These are phyloP conservation scores for Nakaseomyces uthaithaninus DNA, from an alignment of 1,139 yeast species.

Conservation along the genomic window DNA sequence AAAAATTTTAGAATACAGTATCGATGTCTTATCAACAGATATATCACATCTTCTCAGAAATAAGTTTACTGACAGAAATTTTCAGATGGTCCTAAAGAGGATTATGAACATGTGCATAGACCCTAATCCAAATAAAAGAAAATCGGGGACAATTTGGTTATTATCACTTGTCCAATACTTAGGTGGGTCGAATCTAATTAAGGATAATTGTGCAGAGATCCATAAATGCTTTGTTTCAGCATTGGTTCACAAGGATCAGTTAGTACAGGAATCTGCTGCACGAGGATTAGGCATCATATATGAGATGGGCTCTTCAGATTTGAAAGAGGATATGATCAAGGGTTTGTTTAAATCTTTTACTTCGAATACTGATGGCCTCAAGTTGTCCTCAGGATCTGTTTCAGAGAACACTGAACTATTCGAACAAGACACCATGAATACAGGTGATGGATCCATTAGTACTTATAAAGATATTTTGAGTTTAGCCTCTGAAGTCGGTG, in stretches of 20 bases:
- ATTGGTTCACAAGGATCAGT: constrained; percentile 70
- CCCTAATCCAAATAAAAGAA: constrained; percentile 67
- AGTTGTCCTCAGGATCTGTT: constrained; percentile 51
- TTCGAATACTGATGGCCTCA: constrained; percentile 20
- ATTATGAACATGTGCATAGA: not conserved
- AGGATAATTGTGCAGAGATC: constrained; percentile 34
- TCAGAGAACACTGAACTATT: constrained; percentile 77
- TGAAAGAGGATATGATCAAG: constrained; percentile 66
- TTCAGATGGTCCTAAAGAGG: not conserved
- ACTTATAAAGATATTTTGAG: constrained; percentile 80
- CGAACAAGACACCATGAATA: constrained; percentile 70
- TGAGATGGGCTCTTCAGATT: constrained; percentile 61
- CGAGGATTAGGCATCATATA: constrained; percentile 78
- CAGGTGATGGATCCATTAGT: constrained; percentile 79
- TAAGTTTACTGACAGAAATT: constrained; percentile 8
- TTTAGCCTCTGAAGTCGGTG: constrained; percentile 90
- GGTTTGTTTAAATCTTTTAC: constrained; percentile 76
- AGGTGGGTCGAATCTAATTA: constrained; percentile 40
- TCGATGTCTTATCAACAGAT: constrained; percentile 38
- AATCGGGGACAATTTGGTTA: constrained; percentile 80
- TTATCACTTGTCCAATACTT: constrained; percentile 72
- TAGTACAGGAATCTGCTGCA: constrained; percentile 86
- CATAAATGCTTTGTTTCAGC: constrained; percentile 70
- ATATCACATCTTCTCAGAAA: constrained; percentile 14
- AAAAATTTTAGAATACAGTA: constrained; percentile 40